Evolutionary conservation across 2,329 filamentous ascomycete genomes (phyloP).

Genomic region (Beauveria rudraprayagi): DNA sequence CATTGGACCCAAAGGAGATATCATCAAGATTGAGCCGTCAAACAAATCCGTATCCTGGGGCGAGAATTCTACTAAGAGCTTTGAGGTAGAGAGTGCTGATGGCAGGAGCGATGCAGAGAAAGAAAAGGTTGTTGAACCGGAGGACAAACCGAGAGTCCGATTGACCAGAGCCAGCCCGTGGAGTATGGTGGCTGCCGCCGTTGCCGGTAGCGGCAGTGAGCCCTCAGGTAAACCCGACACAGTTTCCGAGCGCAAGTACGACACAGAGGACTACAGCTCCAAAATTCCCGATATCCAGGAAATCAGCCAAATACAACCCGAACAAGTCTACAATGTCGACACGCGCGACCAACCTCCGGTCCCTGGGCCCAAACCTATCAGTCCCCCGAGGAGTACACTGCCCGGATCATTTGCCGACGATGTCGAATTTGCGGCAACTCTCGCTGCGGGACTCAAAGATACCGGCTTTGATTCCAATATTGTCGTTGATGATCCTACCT

Average conservation of each 20-base stretch:
- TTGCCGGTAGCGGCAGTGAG: conserved; percentile 34
- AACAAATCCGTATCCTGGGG: conserved; percentile 58
- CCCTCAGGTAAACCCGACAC: conserved; percentile 26
- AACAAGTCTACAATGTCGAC: conserved; percentile 27
- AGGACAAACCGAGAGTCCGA: conserved; percentile 26
- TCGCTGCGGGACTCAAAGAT: conserved; percentile 61
- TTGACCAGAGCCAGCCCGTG: conserved; percentile 37
- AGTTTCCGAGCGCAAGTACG: conserved; percentile 13
- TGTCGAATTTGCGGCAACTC: conserved; percentile 58
- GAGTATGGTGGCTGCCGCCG: conserved; percentile 44
- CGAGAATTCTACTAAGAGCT: conserved; percentile 56
- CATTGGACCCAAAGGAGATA: conserved; percentile 33
- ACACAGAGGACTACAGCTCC: conserved; percentile 13
- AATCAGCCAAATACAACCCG: conserved; percentile 15
- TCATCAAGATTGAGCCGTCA: conserved; percentile 30
- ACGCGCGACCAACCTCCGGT: conserved; percentile 38
- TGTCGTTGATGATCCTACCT: conserved; percentile 57
- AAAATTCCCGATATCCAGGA: conserved; percentile 15
- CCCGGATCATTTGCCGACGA: conserved; percentile 61
- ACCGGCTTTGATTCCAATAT: conserved; percentile 64
- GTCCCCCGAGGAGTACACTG: conserved; percentile 42
- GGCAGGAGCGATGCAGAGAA: conserved; percentile 25
- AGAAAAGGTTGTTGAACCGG: conserved; percentile 19
- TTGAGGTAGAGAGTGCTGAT: conserved; percentile 52
- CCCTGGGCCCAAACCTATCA: conserved; percentile 49